Evolutionary conservation across 345 rosid species (phyloP).

Genomic region (Salix arbutifolia): DNA sequence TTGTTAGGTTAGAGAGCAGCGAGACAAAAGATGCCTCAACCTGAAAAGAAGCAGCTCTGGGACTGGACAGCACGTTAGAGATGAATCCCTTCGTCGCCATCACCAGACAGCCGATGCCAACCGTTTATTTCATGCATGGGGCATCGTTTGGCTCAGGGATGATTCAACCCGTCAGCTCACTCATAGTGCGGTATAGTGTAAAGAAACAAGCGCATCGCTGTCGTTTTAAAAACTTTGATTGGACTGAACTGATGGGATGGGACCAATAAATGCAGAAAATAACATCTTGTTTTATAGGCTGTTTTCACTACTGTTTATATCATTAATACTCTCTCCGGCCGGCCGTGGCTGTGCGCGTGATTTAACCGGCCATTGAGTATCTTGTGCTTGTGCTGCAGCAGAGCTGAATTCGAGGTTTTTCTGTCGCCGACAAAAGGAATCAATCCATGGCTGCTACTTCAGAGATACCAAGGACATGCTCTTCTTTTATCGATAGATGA

Average conservation of each 20-base stretch:
- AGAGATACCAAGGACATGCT: no score
- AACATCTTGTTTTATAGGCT: constrained; percentile 5
- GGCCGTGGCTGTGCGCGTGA: not conserved
- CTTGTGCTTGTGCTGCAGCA: not conserved
- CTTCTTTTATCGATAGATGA: no score
- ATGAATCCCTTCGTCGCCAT: no score
- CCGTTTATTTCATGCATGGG: no score
- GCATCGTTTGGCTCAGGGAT: not conserved
- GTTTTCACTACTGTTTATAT: not conserved
- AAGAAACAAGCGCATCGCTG: no score
- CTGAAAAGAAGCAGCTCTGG: constrained; percentile 8
- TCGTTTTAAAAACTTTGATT: not conserved
- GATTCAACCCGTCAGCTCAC: not conserved
- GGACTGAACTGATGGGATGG: not conserved
- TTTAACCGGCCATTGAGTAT: no score
- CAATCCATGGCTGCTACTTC: no score
- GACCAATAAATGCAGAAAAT: constrained; percentile 1
- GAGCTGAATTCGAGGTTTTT: not conserved
- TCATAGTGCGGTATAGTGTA: no score
- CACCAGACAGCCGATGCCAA: not conserved
- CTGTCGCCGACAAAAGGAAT: no score
- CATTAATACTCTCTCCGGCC: no score
- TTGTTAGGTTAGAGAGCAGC: not conserved
- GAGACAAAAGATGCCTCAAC: not conserved
- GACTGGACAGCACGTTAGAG: constrained; percentile 15